phyloP scores from a whole-genome alignment of 2,329 filamentous ascomycete species.

The Neospermospora avenae region DNA sequence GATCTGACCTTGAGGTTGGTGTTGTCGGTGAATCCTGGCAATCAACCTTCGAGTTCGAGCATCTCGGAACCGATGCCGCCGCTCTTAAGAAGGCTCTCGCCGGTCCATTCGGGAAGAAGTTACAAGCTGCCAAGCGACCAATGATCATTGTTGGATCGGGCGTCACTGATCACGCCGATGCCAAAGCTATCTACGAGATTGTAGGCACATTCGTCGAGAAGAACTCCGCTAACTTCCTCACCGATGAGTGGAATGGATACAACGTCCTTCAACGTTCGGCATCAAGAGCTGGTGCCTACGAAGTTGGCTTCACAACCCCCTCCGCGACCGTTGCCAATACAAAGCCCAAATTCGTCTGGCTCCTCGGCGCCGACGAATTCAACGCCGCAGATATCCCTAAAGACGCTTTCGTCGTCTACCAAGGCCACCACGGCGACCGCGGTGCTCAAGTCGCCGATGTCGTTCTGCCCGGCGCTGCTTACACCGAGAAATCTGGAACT shows the following conservation, averaged over 20 bases:
- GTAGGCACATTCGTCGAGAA: constrained; percentile 91
- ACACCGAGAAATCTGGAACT: constrained; percentile 94
- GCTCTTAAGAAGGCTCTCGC: constrained; percentile 82
- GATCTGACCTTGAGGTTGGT: constrained; percentile 89
- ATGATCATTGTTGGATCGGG: constrained; percentile 97
- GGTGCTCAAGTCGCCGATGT: constrained; percentile 92
- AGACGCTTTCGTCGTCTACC: constrained; percentile 95
- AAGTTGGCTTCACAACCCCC: constrained; percentile 89
- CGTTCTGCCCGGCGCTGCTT: constrained; percentile 88
- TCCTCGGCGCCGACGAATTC: constrained; percentile 93
- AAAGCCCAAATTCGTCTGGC: constrained; percentile 92
- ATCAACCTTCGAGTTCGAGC: constrained; percentile 93
- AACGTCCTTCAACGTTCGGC: constrained; percentile 94
- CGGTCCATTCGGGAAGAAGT: constrained; percentile 89
- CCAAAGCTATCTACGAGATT: constrained; percentile 89
- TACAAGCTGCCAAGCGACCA: constrained; percentile 80
- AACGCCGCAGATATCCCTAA: constrained; percentile 83
- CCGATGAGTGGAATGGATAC: constrained; percentile 93
- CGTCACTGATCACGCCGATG: constrained; percentile 85
- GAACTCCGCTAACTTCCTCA: constrained; percentile 83
- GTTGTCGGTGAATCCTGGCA: constrained; percentile 88
- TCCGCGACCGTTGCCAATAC: constrained; percentile 78
- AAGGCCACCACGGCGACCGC: constrained; percentile 94
- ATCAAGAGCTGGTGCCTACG: constrained; percentile 88
- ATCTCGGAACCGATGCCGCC: constrained; percentile 75